These are phyloP conservation scores for Citrus medica DNA, from an alignment of 345 rosid species.

Conservation along the genomic window DNA sequence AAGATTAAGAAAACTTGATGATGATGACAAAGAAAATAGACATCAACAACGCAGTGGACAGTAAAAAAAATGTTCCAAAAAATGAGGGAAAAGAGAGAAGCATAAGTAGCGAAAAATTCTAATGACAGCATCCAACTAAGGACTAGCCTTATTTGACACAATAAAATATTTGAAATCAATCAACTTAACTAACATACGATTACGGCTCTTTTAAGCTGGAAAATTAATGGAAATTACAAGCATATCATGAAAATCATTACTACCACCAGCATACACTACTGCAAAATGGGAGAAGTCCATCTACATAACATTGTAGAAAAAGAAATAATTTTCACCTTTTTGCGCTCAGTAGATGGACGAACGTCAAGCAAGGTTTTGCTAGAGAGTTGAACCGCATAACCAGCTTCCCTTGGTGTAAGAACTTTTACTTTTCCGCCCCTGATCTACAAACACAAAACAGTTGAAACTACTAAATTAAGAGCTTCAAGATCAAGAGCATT, in stretches of 20 bases:
- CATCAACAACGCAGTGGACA: not conserved
- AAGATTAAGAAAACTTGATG: conserved; percentile 1
- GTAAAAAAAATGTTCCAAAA: not conserved
- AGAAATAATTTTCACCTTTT: conserved; percentile 44
- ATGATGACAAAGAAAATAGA: not conserved
- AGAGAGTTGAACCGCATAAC: conserved; percentile 86
- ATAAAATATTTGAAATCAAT: not conserved
- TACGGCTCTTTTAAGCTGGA: not conserved
- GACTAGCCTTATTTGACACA: not conserved
- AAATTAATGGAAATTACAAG: not conserved
- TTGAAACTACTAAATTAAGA: conserved; percentile 10
- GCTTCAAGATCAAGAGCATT: conserved; percentile 1
- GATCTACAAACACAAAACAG: conserved; percentile 39
- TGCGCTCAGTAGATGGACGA: conserved; percentile 67
- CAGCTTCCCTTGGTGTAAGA: conserved; percentile 83
- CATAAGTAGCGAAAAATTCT: not conserved
- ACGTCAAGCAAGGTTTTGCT: conserved; percentile 79
- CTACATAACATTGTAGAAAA: not conserved
- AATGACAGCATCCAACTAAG: not conserved
- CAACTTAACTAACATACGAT: not conserved
- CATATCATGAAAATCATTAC: not conserved
- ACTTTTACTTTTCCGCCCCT: conserved; percentile 84
- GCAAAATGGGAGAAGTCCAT: not conserved
- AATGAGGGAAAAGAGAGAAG: not conserved
- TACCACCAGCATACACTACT: not conserved